phyloP scores from a whole-genome alignment of 371 early-diverging fungal species.

The Rhizopus arrhizus region DNA sequence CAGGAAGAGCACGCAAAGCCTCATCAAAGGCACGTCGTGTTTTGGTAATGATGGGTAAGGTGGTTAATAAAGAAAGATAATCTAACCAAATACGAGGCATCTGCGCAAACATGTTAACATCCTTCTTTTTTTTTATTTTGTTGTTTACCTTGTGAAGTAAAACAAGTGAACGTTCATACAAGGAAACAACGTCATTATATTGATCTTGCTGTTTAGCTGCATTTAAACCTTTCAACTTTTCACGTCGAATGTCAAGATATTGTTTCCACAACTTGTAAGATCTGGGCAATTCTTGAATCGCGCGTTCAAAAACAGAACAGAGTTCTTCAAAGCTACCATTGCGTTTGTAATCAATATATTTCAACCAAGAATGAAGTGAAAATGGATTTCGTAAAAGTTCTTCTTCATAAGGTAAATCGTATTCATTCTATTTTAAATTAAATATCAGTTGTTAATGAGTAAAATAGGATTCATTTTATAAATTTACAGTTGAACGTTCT shows the following conservation, averaged over 20 bases:
- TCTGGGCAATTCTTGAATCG: conserved; percentile 84
- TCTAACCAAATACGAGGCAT: conserved; percentile 86
- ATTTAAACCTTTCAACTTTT: conserved; percentile 54
- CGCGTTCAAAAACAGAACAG: conserved; percentile 84
- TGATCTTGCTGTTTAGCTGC: conserved; percentile 56
- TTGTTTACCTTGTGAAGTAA: conserved; percentile 80
- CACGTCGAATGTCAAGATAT: conserved; percentile 78
- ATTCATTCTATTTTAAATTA: conserved; percentile 50
- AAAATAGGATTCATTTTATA: not conserved
- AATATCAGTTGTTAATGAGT: not conserved
- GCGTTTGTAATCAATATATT: conserved; percentile 85
- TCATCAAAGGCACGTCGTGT: conserved; percentile 89
- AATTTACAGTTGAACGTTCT: not conserved
- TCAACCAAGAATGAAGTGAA: conserved; percentile 82
- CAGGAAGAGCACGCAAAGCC: conserved; percentile 87
- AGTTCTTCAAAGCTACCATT: conserved; percentile 46
- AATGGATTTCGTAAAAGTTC: conserved; percentile 87
- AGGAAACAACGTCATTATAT: conserved; percentile 67
- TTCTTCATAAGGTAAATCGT: conserved; percentile 86
- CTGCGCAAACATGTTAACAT: conserved; percentile 37
- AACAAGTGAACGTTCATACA: conserved; percentile 86
- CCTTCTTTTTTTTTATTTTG: not conserved
- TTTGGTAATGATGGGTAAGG: conserved; percentile 72
- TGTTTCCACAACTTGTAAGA: conserved; percentile 95
- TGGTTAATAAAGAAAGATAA: conserved; percentile 72